These are phyloP conservation scores for Chaetoceros tenuissimus DNA, from an alignment of 108 stramenopile species.

Conservation along the genomic window DNA sequence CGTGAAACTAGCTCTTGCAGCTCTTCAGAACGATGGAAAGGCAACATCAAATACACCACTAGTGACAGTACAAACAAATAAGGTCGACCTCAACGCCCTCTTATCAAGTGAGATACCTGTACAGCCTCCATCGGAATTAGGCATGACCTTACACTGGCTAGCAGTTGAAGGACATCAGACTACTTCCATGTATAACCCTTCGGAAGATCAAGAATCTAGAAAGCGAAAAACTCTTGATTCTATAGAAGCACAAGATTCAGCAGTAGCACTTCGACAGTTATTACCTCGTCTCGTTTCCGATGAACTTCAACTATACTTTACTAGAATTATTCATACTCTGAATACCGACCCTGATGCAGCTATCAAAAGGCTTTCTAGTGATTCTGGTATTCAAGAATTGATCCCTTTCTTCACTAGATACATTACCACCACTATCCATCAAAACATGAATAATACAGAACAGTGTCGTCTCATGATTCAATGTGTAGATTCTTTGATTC, in stretches of 20 bases:
- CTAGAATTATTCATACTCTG: constrained; percentile 42
- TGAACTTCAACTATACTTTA: constrained; percentile 73
- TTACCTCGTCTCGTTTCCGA: constrained; percentile 73
- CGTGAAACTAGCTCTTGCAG: background rate
- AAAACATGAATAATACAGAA: constrained; percentile 48
- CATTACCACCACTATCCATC: constrained; percentile 44
- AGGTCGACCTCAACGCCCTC: constrained; percentile 61
- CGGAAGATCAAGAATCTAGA: background rate
- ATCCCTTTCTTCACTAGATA: constrained; percentile 72
- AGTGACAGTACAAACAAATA: constrained; percentile 7
- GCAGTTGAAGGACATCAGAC: constrained; percentile 74
- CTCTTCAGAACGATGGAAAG: constrained; percentile 2
- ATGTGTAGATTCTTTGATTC: constrained; percentile 52
- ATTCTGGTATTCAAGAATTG: constrained; percentile 71
- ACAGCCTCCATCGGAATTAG: constrained; percentile 68
- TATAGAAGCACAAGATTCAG: constrained; percentile 8
- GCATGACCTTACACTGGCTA: constrained; percentile 69
- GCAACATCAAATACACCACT: constrained; percentile 14
- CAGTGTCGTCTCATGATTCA: constrained; percentile 51
- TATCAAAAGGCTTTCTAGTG: constrained; percentile 30
- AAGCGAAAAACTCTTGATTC: background rate
- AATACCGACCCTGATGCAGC: constrained; percentile 6
- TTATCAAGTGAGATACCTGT: constrained; percentile 40
- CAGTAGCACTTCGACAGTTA: constrained; percentile 52
- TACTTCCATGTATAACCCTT: background rate